Evolutionary conservation across 495 filamentous ascomycete genomes (phyloP).

Genomic region (Aspergillus ostianus): DNA sequence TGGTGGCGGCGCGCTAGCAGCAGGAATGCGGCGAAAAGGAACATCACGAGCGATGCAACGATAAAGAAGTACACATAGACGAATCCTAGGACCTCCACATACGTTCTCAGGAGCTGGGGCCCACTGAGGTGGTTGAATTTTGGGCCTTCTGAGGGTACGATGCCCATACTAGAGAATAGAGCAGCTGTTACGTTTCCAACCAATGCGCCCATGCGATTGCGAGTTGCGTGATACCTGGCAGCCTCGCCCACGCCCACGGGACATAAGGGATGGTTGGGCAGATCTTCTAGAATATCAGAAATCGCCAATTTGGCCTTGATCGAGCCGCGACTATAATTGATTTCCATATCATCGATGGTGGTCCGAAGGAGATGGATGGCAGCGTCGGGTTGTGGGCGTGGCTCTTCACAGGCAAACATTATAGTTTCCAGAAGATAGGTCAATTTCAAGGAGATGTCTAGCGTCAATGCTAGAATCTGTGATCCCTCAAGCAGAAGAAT

Average conservation of each 20-base stretch:
- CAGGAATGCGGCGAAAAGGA: constrained; percentile 35
- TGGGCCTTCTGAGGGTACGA: constrained; percentile 30
- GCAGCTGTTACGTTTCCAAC: constrained; percentile 44
- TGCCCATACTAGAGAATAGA: constrained; percentile 43
- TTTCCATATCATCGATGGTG: constrained; percentile 45
- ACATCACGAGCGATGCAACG: constrained; percentile 36
- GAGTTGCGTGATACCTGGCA: constrained; percentile 21
- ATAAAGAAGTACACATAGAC: constrained; percentile 45
- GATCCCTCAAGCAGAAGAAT: constrained; percentile 62
- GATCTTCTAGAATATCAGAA: constrained; percentile 29
- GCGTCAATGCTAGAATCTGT: constrained; percentile 39
- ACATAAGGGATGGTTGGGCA: constrained; percentile 34
- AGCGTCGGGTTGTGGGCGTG: constrained; percentile 25
- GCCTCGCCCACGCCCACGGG: constrained; percentile 13
- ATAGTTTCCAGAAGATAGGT: constrained; percentile 40
- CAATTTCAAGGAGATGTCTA: constrained; percentile 42
- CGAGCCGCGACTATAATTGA: constrained; percentile 37
- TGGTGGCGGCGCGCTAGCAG: constrained; percentile 32
- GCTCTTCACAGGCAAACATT: constrained; percentile 40
- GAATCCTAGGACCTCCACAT: constrained; percentile 40
- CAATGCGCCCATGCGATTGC: constrained; percentile 30
- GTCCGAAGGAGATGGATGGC: constrained; percentile 35
- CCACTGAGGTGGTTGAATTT: constrained; percentile 31
- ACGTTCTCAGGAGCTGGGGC: constrained; percentile 35
- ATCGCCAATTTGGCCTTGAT: constrained; percentile 36